Evolutionary conservation across 495 filamentous ascomycete genomes (phyloP).

Genomic region (Apiosordaria backusii): DNA sequence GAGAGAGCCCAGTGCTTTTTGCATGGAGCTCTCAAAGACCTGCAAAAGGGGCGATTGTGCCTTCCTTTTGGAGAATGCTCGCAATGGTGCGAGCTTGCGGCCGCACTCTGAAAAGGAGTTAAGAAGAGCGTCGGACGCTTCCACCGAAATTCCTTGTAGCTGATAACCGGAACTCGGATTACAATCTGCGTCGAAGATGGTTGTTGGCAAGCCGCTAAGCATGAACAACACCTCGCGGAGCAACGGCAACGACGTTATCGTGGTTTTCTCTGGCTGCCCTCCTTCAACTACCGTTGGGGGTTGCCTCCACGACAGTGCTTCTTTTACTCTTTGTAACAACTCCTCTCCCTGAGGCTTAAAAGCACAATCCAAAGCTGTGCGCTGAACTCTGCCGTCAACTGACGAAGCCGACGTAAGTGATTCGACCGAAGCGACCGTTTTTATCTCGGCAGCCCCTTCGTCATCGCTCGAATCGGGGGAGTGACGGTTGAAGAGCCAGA

Average conservation of each 20-base stretch:
- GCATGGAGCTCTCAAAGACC: conserved; percentile 44
- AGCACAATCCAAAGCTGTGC: conserved; percentile 37
- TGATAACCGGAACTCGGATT: conserved; percentile 35
- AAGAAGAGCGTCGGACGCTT: conserved; percentile 39
- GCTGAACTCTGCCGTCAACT: conserved; percentile 36
- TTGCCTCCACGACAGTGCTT: conserved; percentile 64
- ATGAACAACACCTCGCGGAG: conserved; percentile 80
- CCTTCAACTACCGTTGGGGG: conserved; percentile 28
- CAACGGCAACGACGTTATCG: conserved; percentile 67
- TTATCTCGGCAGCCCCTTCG: conserved; percentile 34
- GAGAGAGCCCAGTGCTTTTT: conserved; percentile 42
- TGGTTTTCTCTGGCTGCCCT: conserved; percentile 38
- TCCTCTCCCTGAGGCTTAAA: conserved; percentile 35
- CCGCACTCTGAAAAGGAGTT: conserved; percentile 41
- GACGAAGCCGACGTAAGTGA: conserved; percentile 25
- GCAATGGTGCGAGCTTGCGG: conserved; percentile 37
- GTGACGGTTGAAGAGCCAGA: conserved; percentile 80
- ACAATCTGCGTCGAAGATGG: conserved; percentile 55
- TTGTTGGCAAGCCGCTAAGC: conserved; percentile 75
- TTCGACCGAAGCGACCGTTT: conserved; percentile 33
- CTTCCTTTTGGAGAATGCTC: conserved; percentile 27
- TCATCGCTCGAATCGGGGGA: conserved; percentile 61
- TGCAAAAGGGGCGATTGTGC: conserved; percentile 48
- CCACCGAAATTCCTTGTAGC: conserved; percentile 38
- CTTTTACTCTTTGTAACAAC: conserved; percentile 47